phyloP scores from a whole-genome alignment of 768 basidiomycete genomes.

The Trametopsis cervina region DNA sequence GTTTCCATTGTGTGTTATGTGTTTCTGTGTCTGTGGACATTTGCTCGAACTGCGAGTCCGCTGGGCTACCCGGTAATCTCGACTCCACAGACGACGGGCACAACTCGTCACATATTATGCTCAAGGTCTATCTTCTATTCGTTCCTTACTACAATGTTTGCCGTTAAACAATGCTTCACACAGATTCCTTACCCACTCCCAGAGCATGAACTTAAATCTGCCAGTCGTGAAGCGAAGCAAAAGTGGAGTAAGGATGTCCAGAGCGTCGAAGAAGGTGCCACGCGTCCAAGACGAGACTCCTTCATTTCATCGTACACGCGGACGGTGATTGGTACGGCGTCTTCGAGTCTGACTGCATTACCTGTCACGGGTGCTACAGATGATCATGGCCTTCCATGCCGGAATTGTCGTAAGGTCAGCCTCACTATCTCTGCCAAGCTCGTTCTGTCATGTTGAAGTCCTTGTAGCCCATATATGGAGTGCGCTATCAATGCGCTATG shows the following conservation, averaged over 20 bases:
- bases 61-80: slow-evolving; percentile 76
- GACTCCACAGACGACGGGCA: slow-evolving; percentile 75
- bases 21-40: slow-evolving; percentile 75
- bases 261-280: slow-evolving; percentile 30
- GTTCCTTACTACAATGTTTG: too few species aligned
- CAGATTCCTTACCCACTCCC: slow-evolving; percentile 86
- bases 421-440: neutral
- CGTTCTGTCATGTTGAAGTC: neutral
- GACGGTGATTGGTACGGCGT: slow-evolving; percentile 41
- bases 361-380: slow-evolving; percentile 18
- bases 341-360: neutral
- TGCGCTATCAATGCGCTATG: slow-evolving; percentile 84
- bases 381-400: slow-evolving; percentile 58
- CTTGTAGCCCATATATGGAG: slow-evolving; percentile 62
- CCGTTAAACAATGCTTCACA: too few species aligned
- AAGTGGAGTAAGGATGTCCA: slow-evolving; percentile 78
- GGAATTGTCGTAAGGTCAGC: slow-evolving; percentile 51
- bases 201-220: slow-evolving; percentile 64
- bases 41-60: slow-evolving; percentile 82
- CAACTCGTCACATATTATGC: slow-evolving; percentile 83
- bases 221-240: slow-evolving; percentile 65
- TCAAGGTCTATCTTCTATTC: slow-evolving; percentile 55
- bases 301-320: slow-evolving; percentile 58
- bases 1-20: slow-evolving; percentile 91
- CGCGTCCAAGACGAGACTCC: slow-evolving; percentile 47